Base-by-base conservation (phyloP, 2,329 filamentous ascomycete genomes). In the Karstenula rhodostoma region DNA sequence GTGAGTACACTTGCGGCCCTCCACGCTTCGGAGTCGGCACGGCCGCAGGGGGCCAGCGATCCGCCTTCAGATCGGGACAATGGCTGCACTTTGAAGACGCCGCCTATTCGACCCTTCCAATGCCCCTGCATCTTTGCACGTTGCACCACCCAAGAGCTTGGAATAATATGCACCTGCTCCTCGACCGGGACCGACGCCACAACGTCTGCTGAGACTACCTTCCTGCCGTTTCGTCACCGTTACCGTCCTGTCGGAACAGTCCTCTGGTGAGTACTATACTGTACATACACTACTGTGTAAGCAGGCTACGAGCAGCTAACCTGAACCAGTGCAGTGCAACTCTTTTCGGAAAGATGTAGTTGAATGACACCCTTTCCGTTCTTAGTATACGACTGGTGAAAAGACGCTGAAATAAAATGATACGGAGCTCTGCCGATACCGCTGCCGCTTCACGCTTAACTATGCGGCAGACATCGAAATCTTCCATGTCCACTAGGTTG, bases 141-240 rank as follows among this genome's bases (percentile, higher is more conserved):
- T 32, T 22, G 51, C 51, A 54, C 40, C 52, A 13, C 42, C 52
- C 52, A 46, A 10, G 52, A 46, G 52, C 52, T 35, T 42, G 40
- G 27, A 44, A 33, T 44, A 13, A 40, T 25, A 44, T 42, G 51
- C 51, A 35, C 40, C 29, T 54, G 51, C 42, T 46, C 29, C 17
- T 22, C 25, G 29, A 4, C 42, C 29, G 37, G 52, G 52, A 37
- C n/a, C 27, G 52, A 35, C 52, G 52, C 52, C 52, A 47, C 42
- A 46, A 46, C 52, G 27, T 32, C 44, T 47, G 22, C 10, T 53
- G 23, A 43, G 35, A 27, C 25, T 23, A 54, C 51, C 40, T 40
- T 54, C 42, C 52, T 44, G 37, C 51, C 51, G 23, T 25, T 35
- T 55, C 52, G 52, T 55, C 52, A 55, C 52, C 52, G 52, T 55